Evolutionary conservation across 176 grass and related monocot genomes (phyloP).

Genomic region (Stipa capillata): DNA sequence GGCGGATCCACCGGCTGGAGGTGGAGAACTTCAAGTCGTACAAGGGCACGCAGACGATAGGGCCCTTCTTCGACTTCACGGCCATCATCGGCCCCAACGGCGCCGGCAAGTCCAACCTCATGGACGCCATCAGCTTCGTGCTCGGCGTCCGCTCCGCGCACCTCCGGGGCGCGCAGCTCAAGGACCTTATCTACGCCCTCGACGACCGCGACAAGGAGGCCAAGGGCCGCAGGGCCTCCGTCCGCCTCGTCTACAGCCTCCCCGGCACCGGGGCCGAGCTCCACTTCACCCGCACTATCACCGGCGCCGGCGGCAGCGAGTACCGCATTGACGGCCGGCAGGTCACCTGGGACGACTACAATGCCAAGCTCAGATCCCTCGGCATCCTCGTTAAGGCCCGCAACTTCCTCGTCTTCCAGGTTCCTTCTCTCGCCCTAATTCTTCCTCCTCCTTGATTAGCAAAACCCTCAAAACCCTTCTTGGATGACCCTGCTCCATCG

Average conservation of each 20-base stretch:
- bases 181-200: slow-evolving; percentile 88
- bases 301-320: slow-evolving; percentile 62
- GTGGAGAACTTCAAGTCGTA: slow-evolving; percentile 99
- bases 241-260: slow-evolving; percentile 65
- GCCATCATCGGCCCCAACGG: slow-evolving; percentile 92
- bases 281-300: slow-evolving; percentile 76
- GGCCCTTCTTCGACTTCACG: slow-evolving; percentile 90
- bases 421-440: neutral
- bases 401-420: slow-evolving; percentile 98
- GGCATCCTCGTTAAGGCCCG: slow-evolving; percentile 97
- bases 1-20: slow-evolving; percentile 81
- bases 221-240: slow-evolving; percentile 75
- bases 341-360: slow-evolving; percentile 79
- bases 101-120: slow-evolving; percentile 93
- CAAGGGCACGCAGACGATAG: slow-evolving; percentile 81
- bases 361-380: slow-evolving; percentile 81
- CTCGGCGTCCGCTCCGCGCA: slow-evolving; percentile 80
- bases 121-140: slow-evolving; percentile 98
- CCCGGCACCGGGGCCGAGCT: slow-evolving; percentile 31
- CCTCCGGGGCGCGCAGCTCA: slow-evolving; percentile 85
- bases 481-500: too few species aligned
- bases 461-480: neutral
- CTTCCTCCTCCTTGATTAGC: neutral
- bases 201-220: slow-evolving; percentile 94
- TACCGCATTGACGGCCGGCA: slow-evolving; percentile 60